Base-by-base conservation (phyloP, 108 stramenopile genomes). In the Cyclostephanos tholiformis region DNA sequence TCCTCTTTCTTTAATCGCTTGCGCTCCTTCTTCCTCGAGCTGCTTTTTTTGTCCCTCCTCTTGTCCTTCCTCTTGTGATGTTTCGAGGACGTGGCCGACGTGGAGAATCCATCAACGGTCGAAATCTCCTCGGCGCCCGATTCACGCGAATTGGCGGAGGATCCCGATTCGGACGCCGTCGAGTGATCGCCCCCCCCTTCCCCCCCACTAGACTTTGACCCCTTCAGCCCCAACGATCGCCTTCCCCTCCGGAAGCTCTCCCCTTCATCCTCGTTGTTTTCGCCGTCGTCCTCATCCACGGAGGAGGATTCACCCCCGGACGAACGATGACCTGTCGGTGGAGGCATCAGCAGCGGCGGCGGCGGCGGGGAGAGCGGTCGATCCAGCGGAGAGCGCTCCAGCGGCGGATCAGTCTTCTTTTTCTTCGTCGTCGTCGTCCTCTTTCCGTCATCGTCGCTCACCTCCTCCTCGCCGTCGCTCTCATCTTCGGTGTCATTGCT, bases 1-100 rank as follows among this genome's bases (percentile, higher is more conserved):
- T 60, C 32, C 35, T 71, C 75, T 65, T 79, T 75, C 50, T 75
- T 79, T 62, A 69, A 58, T 52, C 74, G 56, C 22, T 79, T 74
- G 32, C 44, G 61, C 51, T 59, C 73, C 19, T 63, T 73, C 48
- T 53, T 49, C 39, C 11, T 26, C 30, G 14, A 7, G 8, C 59
- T 12, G 17, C 43, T 16, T n/a, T 44, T 16, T n/a, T 44, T 46
- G 23, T 58, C 60, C 6, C 67, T 75, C 32, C 41, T 63, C 48
- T 22, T 41, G 29, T 63, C 56, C 72, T 69, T 57, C 35, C 59
- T 23, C 16, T 70, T 25, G 17, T 75, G 44, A 17, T 50, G 49
- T 22, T 67, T 77, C 50, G 64, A 61, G 26, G 70, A 71, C 19
- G 71, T 58, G 56, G 75, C 80, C 12, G 70, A 65, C 27, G 80